Conservation (phyloP, 345 rosid genomes). For the Cochlearia excelsa region DNA sequence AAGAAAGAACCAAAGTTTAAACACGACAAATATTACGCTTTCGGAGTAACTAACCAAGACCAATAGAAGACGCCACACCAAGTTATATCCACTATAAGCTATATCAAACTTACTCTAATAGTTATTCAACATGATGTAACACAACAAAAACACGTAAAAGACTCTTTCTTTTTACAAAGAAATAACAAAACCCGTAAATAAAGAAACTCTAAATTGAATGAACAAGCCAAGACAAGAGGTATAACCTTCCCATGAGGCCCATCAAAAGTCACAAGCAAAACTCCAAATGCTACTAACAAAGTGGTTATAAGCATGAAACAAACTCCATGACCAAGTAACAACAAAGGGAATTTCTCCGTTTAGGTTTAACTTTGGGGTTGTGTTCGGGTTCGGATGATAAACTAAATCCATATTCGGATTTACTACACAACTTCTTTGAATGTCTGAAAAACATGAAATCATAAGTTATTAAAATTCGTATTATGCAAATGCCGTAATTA, state of each 20-base stretch:
- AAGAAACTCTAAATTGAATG: background rate
- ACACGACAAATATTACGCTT: background rate
- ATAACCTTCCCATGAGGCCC: conserved; percentile 94
- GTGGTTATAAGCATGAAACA: conserved; percentile 61
- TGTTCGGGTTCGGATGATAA: too few species aligned
- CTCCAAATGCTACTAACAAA: conserved; percentile 24
- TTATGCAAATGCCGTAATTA: too few species aligned
- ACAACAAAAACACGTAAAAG: too few species aligned
- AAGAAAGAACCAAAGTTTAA: background rate
- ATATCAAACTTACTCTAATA: conserved; percentile 56
- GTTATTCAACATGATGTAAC: conserved; percentile 83
- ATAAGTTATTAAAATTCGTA: too few species aligned
- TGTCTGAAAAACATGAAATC: too few species aligned
- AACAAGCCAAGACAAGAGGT: background rate
- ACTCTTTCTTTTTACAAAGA: conserved; percentile 48
- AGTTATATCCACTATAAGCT: conserved; percentile 94
- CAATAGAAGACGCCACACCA: conserved; percentile 98
- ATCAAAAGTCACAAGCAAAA: conserved; percentile 65
- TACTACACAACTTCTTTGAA: too few species aligned
- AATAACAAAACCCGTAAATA: background rate
- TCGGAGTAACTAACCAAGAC: conserved; percentile 73
- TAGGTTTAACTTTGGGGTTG: too few species aligned
- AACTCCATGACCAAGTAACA: conserved; percentile 67
- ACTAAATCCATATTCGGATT: too few species aligned
- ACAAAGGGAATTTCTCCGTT: too few species aligned